These are phyloP conservation scores for Brasilioporus rufonigricans DNA, from an alignment of 768 basidiomycete species.

Conservation along the genomic window DNA sequence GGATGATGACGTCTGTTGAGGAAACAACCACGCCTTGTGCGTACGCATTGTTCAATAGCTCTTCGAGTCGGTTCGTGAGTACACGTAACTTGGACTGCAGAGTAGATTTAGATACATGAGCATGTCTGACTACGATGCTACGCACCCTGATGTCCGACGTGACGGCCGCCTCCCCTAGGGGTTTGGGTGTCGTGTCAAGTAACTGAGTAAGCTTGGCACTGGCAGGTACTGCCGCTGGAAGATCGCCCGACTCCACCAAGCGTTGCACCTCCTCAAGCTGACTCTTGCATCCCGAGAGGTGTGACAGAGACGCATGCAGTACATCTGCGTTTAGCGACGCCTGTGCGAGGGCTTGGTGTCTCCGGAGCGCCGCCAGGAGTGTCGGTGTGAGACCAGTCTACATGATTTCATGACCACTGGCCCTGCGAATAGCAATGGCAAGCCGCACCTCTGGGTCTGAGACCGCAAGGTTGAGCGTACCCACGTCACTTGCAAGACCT, in stretches of 20 bases:
- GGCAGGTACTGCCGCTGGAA: constrained; percentile 60
- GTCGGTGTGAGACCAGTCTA: constrained; percentile 70
- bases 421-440: constrained; percentile 1
- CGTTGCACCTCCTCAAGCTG: constrained; percentile 44
- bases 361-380: constrained; percentile 51
- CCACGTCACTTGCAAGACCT: constrained; percentile 51
- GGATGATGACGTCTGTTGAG: constrained; percentile 48
- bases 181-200: constrained; percentile 46
- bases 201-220: constrained; percentile 41
- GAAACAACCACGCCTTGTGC: constrained; percentile 54
- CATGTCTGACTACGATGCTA: not conserved
- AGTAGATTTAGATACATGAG: not conserved
- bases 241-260: constrained; percentile 53
- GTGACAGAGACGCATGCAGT: constrained; percentile 48
- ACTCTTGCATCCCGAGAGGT: constrained; percentile 51
- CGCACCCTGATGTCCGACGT: constrained; percentile 58
- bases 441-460: constrained; percentile 57
- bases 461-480: constrained; percentile 47
- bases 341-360: constrained; percentile 64
- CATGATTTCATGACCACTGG: constrained; percentile 7
- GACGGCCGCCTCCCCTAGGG: constrained; percentile 52
- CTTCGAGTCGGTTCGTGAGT: constrained; percentile 58
- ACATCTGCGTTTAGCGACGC: constrained; percentile 55
- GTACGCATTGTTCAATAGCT: constrained; percentile 70
- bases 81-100: constrained; percentile 54